phyloP scores from a whole-genome alignment of 2,329 filamentous ascomycete genomes.

The Coniella vitis region DNA sequence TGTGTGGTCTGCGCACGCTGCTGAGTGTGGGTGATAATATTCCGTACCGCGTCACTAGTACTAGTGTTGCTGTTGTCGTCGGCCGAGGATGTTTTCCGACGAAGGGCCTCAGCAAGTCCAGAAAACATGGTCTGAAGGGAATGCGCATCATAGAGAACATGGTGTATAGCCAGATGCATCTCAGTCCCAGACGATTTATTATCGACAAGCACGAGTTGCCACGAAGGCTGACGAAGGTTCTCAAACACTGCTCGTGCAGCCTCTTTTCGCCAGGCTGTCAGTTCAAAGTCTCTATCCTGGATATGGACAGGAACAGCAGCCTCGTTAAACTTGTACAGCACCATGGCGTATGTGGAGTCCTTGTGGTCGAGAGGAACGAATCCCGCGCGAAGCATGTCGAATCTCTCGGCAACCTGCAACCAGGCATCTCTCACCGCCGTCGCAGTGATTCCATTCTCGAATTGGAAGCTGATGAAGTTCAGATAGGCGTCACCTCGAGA shows the following conservation, averaged over 20 bases:
- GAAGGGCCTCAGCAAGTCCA: slow-evolving; percentile 43
- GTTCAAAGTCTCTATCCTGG: slow-evolving; percentile 22
- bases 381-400: slow-evolving; percentile 71
- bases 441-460: slow-evolving; percentile 35
- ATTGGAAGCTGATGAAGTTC: slow-evolving; percentile 56
- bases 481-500: slow-evolving; percentile 66
- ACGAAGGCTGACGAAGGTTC: slow-evolving; percentile 50
- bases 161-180: slow-evolving; percentile 56
- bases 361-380: slow-evolving; percentile 58
- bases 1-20: slow-evolving; percentile 27
- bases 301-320: slow-evolving; percentile 18
- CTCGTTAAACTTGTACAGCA: slow-evolving; percentile 43
- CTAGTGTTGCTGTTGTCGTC: slow-evolving; percentile 20
- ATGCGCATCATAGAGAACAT: slow-evolving; percentile 79
- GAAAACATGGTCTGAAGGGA: slow-evolving; percentile 61
- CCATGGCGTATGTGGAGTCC: slow-evolving; percentile 64
- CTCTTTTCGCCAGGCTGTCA: slow-evolving; percentile 32
- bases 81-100: slow-evolving; percentile 19
- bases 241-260: slow-evolving; percentile 28
- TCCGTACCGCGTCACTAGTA: slow-evolving; percentile 24
- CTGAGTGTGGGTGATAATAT: slow-evolving; percentile 33
- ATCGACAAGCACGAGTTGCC: slow-evolving; percentile 50
- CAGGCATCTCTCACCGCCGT: slow-evolving; percentile 50
- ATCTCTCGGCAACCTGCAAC: slow-evolving; percentile 41
- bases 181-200: slow-evolving; percentile 6